Conservation (phyloP, 1,139 yeast genomes). For the Suhomyces yuchorum region DNA sequence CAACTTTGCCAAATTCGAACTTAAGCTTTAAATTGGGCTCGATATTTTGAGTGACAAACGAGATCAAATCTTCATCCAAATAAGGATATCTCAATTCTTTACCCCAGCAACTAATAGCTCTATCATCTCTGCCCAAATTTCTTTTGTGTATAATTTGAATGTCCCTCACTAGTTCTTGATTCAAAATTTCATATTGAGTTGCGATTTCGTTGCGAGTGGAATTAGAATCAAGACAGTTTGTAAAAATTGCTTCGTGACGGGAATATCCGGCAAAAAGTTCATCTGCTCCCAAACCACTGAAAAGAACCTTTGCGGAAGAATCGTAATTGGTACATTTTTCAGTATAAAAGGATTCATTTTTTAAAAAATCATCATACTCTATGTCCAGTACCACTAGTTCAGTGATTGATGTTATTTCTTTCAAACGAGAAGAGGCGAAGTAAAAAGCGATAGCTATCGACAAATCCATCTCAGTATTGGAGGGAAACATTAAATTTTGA, state of each 20-base stretch:
- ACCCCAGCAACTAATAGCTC: slow-evolving; percentile 84
- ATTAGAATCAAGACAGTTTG: slow-evolving; percentile 17
- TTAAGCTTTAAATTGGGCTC: slow-evolving; percentile 55
- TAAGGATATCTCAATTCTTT: slow-evolving; percentile 91
- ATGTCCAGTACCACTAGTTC: background rate
- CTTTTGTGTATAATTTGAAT: slow-evolving; percentile 73
- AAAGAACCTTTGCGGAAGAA: slow-evolving; percentile 65
- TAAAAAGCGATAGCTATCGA: slow-evolving; percentile 94
- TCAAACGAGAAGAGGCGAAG: slow-evolving; percentile 55
- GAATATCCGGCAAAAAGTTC: slow-evolving; percentile 94
- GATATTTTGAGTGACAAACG: slow-evolving; percentile 48
- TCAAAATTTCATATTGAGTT: slow-evolving; percentile 27
- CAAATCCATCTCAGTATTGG: slow-evolving; percentile 89
- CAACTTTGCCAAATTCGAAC: slow-evolving; percentile 33
- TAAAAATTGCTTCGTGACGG: slow-evolving; percentile 61
- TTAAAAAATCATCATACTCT: slow-evolving; percentile 27
- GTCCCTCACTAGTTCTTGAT: slow-evolving; percentile 63
- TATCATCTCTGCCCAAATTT: slow-evolving; percentile 88
- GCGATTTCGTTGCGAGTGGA: slow-evolving; percentile 21
- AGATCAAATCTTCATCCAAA: slow-evolving; percentile 64
- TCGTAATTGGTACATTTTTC: slow-evolving; percentile 27
- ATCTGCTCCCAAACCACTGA: slow-evolving; percentile 98
- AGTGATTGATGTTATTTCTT: slow-evolving; percentile 8
- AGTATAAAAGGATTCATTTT: slow-evolving; percentile 17
- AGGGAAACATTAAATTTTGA: slow-evolving; percentile 71